A percentile compares a stretch with the other conserved stretches of the same genome.
These are phyloP conservation scores for Ilex aquifolium DNA, from an alignment of 257 asterid species.

Conservation along the genomic window DNA sequence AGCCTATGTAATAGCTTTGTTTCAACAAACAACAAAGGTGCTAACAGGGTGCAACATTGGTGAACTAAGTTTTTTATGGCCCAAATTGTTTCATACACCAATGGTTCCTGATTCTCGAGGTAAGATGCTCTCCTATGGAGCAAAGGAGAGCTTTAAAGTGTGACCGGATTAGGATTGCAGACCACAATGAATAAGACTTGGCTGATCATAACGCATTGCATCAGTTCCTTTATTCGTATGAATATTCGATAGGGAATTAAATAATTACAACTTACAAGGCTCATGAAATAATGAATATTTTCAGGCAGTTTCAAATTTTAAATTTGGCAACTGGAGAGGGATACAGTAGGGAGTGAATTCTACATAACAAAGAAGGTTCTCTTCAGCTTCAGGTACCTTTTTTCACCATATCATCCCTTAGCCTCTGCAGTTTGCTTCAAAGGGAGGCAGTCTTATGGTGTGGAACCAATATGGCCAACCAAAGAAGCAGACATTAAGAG, in stretches of 20 bases:
- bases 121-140: no score
- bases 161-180: no score
- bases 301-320: background rate
- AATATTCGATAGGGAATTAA: no score
- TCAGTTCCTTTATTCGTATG: background rate
- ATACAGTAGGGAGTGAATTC: background rate
- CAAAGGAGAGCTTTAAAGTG: no score
- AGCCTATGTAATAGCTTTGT: no score
- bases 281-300: background rate
- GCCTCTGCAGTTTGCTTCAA: background rate
- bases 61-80: no score
- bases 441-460: background rate
- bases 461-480: background rate
- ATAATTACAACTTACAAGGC: background rate
- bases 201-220: no score
- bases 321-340: background rate
- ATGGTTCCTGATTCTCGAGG: no score
- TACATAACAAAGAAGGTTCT: background rate
- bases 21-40: no score
- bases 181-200: no score
- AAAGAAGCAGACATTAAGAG: slow-evolving; percentile 6
- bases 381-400: background rate
- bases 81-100: no score
- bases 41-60: no score
- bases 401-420: background rate